phyloP scores from a whole-genome alignment of 2,329 filamentous ascomycete genomes.

The Plectosphaerella sp. region DNA sequence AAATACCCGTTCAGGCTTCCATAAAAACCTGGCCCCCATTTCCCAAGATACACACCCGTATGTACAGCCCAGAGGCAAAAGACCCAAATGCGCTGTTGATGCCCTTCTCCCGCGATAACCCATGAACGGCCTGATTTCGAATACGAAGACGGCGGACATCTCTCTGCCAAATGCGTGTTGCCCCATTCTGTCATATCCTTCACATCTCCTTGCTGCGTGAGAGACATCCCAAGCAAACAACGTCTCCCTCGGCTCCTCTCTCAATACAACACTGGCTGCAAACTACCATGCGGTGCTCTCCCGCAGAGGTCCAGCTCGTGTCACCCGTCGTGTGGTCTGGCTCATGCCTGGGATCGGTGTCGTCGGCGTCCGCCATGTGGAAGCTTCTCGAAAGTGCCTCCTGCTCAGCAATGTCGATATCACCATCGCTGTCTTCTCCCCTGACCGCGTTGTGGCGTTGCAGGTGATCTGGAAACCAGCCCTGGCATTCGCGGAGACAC shows the following conservation, averaged over 20 bases:
- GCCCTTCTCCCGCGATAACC: too few species aligned
- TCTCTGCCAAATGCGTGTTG: neutral
- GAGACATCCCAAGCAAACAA: constrained; percentile 62
- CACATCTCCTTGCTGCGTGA: constrained; percentile 20
- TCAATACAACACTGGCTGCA: constrained; percentile 69
- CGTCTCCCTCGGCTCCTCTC: constrained; percentile 57
- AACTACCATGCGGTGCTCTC: constrained; percentile 47
- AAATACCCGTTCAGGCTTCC: too few species aligned
- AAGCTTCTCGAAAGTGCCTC: constrained; percentile 39
- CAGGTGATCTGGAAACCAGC: constrained; percentile 29
- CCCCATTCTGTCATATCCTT: neutral
- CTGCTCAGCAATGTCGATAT: constrained; percentile 21
- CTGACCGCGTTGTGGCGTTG: constrained; percentile 4
- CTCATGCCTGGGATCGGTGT: constrained; percentile 13
- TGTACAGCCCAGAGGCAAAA: too few species aligned
- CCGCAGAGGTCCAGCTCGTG: constrained; percentile 29
- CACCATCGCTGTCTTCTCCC: constrained; percentile 11
- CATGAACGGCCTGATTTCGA: too few species aligned
- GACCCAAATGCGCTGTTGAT: too few species aligned
- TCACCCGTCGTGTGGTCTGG: constrained; percentile 1
- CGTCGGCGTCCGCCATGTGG: constrained; percentile 45
- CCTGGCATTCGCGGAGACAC: constrained; percentile 61
- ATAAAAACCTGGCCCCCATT: too few species aligned
- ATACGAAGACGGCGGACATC: too few species aligned
- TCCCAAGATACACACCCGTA: neutral